Base-by-base conservation (phyloP, 768 basidiomycete genomes). In the Pilatotrama ljubarskyi region DNA sequence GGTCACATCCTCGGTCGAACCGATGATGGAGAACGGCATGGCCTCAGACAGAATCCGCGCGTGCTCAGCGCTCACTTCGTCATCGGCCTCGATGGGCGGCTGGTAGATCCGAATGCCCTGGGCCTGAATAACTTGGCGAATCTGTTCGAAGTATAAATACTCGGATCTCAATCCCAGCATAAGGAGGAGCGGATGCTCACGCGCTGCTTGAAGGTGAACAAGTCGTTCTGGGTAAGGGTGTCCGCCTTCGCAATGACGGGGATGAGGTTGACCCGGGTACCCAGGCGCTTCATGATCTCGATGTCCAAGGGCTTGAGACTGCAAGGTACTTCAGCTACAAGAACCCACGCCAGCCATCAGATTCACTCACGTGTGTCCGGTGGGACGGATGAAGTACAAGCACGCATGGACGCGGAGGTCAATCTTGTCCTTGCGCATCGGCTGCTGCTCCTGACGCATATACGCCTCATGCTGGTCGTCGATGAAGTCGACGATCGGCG, bases 271-370 rank as follows among this genome's bases (percentile, higher is more conserved):
- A 98, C 97, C 66, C 97, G 89, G 48, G 95, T 95, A 38, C 97
- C 96, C 18, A 99, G 87, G 58, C 95, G 91, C 80, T 98, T 98
- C 97, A 99, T 99, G 74, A 98, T 95, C 77, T 98, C 97, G 66
- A 99, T 95, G 72, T 99, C 97, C 47, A 99, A 83, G 20, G 97
- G 97, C 77, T 98, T 98, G 66, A 98, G 78, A 0, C 94, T 94
- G 67, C 14, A 29, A 36, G 48, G 8, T 26, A 29, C 42, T 68
- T 49, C 47, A 40, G 46, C 25, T 24, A 25, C 35, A n/a, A 20
- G 24, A 46, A 29, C 63, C 10, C 64, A 61, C 18, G 18, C 44
- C 9, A 17, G 18, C 42, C 26, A 9, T 6, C 49, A 29, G n/a
- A 24, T 15, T 9, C 36, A 82, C 92, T 73, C 72, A 97, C 95